Evolutionary conservation across 2,329 filamentous ascomycete genomes (phyloP).

Genomic region (Penicillium olsonii): DNA sequence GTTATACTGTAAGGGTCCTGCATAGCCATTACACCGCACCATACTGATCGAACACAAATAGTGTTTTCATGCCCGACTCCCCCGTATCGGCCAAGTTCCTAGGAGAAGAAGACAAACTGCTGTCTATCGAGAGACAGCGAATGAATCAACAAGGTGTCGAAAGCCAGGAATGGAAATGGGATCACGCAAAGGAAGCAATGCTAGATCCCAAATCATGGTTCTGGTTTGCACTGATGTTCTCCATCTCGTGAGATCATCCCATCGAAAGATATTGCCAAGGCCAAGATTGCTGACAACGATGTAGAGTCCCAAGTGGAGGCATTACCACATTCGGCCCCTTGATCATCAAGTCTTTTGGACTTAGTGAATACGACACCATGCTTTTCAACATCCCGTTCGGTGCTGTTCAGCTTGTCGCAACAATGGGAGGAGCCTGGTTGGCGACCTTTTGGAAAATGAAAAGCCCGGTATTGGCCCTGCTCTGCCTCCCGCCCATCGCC

Average conservation of each 20-base stretch:
- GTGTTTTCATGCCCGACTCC: slow-evolving; percentile 62
- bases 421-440: slow-evolving; percentile 58
- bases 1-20: slow-evolving; percentile 46
- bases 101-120: slow-evolving; percentile 55
- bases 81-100: slow-evolving; percentile 63
- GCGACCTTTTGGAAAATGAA: slow-evolving; percentile 59
- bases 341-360: slow-evolving; percentile 61
- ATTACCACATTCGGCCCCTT: slow-evolving; percentile 62
- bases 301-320: slow-evolving; percentile 57
- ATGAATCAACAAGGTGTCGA: slow-evolving; percentile 52
- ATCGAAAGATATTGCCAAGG: too few species aligned
- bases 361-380: slow-evolving; percentile 57
- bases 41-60: background rate
- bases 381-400: slow-evolving; percentile 65
- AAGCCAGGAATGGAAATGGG: slow-evolving; percentile 52
- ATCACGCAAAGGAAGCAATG: slow-evolving; percentile 56
- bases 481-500: slow-evolving; percentile 59
- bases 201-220: slow-evolving; percentile 63
- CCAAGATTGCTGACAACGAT: slow-evolving; percentile 7
- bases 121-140: slow-evolving; percentile 58
- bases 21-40: background rate
- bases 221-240: slow-evolving; percentile 56
- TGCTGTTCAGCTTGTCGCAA: slow-evolving; percentile 61
- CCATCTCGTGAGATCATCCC: slow-evolving; percentile 50
- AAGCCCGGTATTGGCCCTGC: slow-evolving; percentile 54